Evolutionary conservation across 768 basidiomycete genomes (phyloP), one percentile per base, ranked within the genome.

Genomic region (Boletus pseudo-olivaceus): DNA sequence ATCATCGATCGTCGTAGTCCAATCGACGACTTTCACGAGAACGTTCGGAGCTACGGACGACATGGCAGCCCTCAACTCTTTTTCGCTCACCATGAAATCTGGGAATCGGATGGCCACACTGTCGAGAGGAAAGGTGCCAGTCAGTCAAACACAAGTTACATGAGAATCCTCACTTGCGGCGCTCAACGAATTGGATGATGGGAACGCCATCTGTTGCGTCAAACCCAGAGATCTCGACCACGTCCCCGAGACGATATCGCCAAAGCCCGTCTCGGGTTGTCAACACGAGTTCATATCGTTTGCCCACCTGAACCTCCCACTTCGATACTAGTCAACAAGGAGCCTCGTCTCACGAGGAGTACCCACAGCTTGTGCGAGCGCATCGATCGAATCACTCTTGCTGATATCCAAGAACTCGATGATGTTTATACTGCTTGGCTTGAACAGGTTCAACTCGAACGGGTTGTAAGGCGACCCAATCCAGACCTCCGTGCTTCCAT

Each of bases 171-270:
- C 34, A 55, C 62, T 55, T 49, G 60, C n/a, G 60, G 35, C 50
- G 54, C 34, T 51, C 57, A 20, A n/a, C n/a, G n/a, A n/a, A n/a
- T n/a, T n/a, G 45, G 34, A 66, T 49, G 38, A 65, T 41, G 14
- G 65, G 65, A 8, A 35, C 26, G n/a, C 62, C 64, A 35, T 61
- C 53, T 7, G 19, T 43, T 1, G 63, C 41, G 17, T 60, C 58
- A 23, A 67, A 67, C 5, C 61, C 63, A 3, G 47, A 37, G 23
- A 65, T 41, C 52, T 65, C 59, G 19, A 64, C 38, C 19, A 67
- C 46, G 30, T 67, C 63, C 1, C 56, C 59, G 4, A 67, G 54
- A 26, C 59, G 53, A 48, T 64, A 64, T 2, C 62, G 59, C 65
- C 66, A 65, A 37, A 67, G 15, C 9, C 63, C 63, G 1, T 62